Percentiles rank a stretch among this genome's conserved stretches.
Conservation (phyloP, 176 grass and related monocot genomes). For the Hyparrhenia diplandra region DNA sequence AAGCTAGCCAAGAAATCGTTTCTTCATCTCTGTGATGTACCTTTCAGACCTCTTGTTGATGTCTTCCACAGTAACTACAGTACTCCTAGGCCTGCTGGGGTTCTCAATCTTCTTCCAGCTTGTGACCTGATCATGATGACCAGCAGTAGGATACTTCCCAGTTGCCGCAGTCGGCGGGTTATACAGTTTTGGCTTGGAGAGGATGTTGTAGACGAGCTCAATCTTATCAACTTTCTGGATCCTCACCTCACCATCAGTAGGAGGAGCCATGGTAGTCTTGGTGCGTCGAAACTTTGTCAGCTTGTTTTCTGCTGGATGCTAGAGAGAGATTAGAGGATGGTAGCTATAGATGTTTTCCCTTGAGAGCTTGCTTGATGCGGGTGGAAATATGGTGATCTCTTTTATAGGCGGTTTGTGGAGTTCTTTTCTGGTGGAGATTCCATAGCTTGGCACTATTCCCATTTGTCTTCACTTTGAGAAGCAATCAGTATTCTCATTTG, state of each 20-base stretch:
- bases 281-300: not conserved
- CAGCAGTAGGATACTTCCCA: not conserved
- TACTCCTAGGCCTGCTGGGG: not conserved
- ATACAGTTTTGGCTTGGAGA: slow-evolving; percentile 14
- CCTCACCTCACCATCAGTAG: slow-evolving; percentile 15
- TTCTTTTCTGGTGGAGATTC: not conserved
- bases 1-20: slow-evolving; percentile 19
- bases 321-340: not conserved
- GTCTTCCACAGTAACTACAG: slow-evolving; percentile 18
- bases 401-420: not conserved
- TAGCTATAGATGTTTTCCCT: not conserved
- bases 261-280: not conserved
- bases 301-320: slow-evolving; percentile 2
- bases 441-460: not conserved
- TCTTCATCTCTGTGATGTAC: slow-evolving; percentile 45
- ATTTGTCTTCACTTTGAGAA: not conserved
- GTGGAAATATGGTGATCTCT: not conserved
- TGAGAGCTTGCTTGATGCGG: not conserved
- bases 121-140: not conserved
- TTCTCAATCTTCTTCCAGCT: not conserved
- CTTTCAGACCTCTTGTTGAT: slow-evolving; percentile 41
- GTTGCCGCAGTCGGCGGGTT: not conserved
- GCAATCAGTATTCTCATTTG: not conserved
- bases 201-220: slow-evolving; percentile 25
- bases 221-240: slow-evolving; percentile 49